These are phyloP conservation scores for Fusarium coffeatum DNA, from an alignment of 2,329 filamentous ascomycete genomes.

Conservation along the genomic window DNA sequence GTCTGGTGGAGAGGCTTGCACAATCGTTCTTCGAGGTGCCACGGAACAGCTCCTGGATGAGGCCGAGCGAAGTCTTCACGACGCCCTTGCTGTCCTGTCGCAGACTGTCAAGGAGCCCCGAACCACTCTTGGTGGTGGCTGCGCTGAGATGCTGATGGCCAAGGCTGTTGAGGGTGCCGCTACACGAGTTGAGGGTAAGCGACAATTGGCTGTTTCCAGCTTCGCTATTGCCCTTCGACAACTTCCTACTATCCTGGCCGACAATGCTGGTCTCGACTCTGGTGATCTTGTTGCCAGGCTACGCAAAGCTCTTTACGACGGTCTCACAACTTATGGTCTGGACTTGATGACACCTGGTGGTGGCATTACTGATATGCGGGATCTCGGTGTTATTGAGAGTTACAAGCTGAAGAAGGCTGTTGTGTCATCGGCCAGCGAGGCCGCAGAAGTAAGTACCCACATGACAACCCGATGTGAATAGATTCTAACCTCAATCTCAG, in stretches of 20 bases:
- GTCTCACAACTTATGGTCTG: slow-evolving; percentile 90
- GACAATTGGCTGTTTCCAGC: slow-evolving; percentile 89
- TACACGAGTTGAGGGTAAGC: slow-evolving; percentile 95
- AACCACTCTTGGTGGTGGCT: slow-evolving; percentile 94
- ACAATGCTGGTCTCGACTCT: slow-evolving; percentile 96
- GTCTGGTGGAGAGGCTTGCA: slow-evolving; percentile 92
- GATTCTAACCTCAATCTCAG: slow-evolving; percentile 58
- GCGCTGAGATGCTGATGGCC: slow-evolving; percentile 98
- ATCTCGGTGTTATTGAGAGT: slow-evolving; percentile 94
- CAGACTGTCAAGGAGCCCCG: slow-evolving; percentile 96
- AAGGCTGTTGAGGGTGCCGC: slow-evolving; percentile 96
- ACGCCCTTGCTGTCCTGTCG: slow-evolving; percentile 93
- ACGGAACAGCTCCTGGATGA: slow-evolving; percentile 98
- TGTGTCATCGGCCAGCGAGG: slow-evolving; percentile 94
- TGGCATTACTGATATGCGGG: slow-evolving; percentile 94
- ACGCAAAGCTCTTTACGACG: slow-evolving; percentile 93
- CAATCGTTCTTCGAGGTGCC: slow-evolving; percentile 93
- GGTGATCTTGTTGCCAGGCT: slow-evolving; percentile 92
- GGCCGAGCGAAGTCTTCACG: slow-evolving; percentile 94
- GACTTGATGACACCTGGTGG: slow-evolving; percentile 91
- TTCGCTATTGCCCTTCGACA: slow-evolving; percentile 92
- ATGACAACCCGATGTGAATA: background rate
- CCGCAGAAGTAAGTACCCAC: slow-evolving; percentile 80
- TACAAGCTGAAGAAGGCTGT: slow-evolving; percentile 99
- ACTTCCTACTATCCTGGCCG: slow-evolving; percentile 93